These are phyloP conservation scores for Aspergillus texensis DNA, from an alignment of 2,329 filamentous ascomycete genomes.

Conservation along the genomic window DNA sequence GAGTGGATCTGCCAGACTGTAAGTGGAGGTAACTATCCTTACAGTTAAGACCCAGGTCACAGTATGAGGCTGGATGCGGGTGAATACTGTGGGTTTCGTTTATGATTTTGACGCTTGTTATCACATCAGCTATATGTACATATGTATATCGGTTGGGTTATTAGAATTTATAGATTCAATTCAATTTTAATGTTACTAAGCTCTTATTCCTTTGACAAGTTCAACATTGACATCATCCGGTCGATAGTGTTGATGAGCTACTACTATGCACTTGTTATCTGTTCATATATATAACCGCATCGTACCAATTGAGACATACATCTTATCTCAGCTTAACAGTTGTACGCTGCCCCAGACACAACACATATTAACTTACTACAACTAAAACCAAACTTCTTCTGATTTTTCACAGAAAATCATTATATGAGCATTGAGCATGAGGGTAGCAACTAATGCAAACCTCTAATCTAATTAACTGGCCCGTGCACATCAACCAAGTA, in stretches of 20 bases:
- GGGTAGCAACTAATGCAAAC: too few species aligned
- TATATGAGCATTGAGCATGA: too few species aligned
- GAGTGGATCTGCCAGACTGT: slow-evolving; percentile 12
- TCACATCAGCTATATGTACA: not conserved
- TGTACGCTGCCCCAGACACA: not conserved
- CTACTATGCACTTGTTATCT: not conserved
- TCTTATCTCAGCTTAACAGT: not conserved
- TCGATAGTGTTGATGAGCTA: not conserved
- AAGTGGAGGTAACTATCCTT: not conserved
- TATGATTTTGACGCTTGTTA: not conserved
- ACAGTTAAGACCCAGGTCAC: not conserved
- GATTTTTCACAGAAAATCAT: not conserved
- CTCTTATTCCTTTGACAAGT: not conserved
- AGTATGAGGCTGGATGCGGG: not conserved
- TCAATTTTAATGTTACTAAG: not conserved
- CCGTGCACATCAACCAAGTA: not conserved
- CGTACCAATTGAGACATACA: not conserved
- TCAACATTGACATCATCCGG: not conserved
- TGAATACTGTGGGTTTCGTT: not conserved
- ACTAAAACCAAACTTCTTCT: not conserved
- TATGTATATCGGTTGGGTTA: not conserved
- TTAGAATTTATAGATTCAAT: not conserved
- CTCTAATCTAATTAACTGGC: not conserved
- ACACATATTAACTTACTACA: not conserved
- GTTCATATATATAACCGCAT: not conserved